A percentile compares a stretch with the other conserved stretches of the same genome.
Conservation (phyloP, 345 rosid species). For the Garcia nutans region DNA sequence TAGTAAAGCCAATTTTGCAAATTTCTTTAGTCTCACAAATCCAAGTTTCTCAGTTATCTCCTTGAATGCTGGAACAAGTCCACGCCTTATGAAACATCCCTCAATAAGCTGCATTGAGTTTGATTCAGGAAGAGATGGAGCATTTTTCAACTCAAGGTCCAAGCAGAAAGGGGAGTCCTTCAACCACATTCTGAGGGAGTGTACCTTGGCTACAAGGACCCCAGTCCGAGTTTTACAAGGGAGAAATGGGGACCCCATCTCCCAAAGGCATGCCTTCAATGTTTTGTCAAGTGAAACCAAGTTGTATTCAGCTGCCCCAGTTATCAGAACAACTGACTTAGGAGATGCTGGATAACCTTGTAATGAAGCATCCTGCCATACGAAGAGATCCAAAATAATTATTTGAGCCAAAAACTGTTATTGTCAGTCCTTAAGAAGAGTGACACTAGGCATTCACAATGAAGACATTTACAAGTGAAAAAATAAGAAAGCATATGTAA, state of each 20-base stretch:
- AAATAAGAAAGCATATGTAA: background rate
- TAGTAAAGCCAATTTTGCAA: constrained; percentile 76
- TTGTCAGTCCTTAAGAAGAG: background rate
- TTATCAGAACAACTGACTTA: constrained; percentile 82
- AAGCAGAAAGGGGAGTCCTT: constrained; percentile 95
- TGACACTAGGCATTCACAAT: background rate
- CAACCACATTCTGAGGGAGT: constrained; percentile 95
- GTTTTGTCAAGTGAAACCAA: constrained; percentile 77
- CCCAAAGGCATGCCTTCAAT: constrained; percentile 88
- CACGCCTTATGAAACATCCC: constrained; percentile 77
- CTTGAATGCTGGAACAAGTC: constrained; percentile 87
- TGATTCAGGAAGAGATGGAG: constrained; percentile 54
- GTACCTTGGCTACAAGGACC: constrained; percentile 84
- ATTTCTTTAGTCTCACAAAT: constrained; percentile 75
- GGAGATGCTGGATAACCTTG: constrained; percentile 89
- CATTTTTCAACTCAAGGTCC: constrained; percentile 83
- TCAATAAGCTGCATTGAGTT: constrained; percentile 82
- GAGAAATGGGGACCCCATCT: constrained; percentile 95
- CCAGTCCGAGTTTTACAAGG: constrained; percentile 82
- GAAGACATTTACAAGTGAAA: background rate
- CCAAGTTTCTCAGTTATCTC: constrained; percentile 82
- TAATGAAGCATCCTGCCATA: constrained; percentile 80
- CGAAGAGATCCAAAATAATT: constrained; percentile 1
- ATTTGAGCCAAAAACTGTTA: constrained; percentile 11
- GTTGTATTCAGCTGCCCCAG: constrained; percentile 86